phyloP scores from a whole-genome alignment of 2,329 filamentous ascomycete species.

The Neurospora sp. region DNA sequence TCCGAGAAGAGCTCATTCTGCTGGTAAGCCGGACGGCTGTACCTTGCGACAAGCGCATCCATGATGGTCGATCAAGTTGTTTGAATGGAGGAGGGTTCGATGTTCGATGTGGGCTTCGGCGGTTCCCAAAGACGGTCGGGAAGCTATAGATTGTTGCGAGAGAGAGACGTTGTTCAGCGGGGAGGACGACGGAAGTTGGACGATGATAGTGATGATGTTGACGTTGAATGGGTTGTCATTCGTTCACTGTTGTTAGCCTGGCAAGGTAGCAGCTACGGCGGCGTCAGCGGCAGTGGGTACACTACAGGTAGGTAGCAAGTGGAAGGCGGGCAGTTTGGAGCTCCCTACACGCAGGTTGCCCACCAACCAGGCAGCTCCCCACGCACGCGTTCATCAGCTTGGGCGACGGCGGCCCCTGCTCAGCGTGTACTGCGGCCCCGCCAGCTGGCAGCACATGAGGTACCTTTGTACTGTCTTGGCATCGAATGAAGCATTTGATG shows the following conservation, averaged over 20 bases:
- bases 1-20: slow-evolving; percentile 61
- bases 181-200: slow-evolving; percentile 1
- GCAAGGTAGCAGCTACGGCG: not conserved
- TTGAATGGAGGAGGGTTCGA: not conserved
- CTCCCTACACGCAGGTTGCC: slow-evolving; percentile 5
- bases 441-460: not conserved
- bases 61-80: slow-evolving; percentile 38
- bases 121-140: not conserved
- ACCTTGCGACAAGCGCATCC: slow-evolving; percentile 89
- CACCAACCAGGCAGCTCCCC: slow-evolving; percentile 14
- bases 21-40: slow-evolving; percentile 69
- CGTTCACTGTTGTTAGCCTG: not conserved
- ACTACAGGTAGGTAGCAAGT: not conserved
- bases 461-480: slow-evolving; percentile 1
- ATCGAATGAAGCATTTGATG: not conserved
- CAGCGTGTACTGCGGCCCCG: not conserved
- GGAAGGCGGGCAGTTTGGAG: slow-evolving; percentile 2
- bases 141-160: not conserved
- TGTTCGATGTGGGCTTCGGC: not conserved
- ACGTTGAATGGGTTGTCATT: slow-evolving; percentile 5
- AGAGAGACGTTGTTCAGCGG: not conserved
- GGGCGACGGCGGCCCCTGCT: slow-evolving; percentile 4
- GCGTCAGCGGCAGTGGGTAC: not conserved
- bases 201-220: slow-evolving; percentile 3
- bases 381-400: slow-evolving; percentile 15